Base-by-base conservation (phyloP, 2,329 filamentous ascomycete species). In the Colletotrichum somersetense region DNA sequence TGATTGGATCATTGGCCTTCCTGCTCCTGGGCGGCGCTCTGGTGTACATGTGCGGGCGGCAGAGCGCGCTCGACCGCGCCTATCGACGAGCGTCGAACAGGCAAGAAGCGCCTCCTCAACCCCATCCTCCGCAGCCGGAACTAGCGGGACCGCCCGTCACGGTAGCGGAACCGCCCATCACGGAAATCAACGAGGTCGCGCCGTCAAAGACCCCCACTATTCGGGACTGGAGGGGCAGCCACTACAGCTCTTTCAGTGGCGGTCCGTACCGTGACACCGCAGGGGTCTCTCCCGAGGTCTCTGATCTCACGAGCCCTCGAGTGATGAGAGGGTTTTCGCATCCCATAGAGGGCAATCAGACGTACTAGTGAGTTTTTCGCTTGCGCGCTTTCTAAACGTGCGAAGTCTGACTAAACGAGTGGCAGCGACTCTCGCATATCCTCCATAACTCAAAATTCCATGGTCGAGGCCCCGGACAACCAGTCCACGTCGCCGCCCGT, bases 1-100 rank as follows among this genome's bases (percentile, higher is more conserved):
- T 83, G 0, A 82, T 92, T 46, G 89, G 89, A 33, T 79, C 78
- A 1, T 81, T 85, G 0, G 86, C 84, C 1, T 80, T 86, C 2
- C 64, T 88, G 5, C 72, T 84, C 23, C 74, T 85, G 0, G 85
- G 82, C 12, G 81, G 85, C 11, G 81, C 78, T 0, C 76, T 90
- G 7, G 75, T 89, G 62, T 87, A 86, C 63, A 75, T 87, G 56
- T 87, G 83, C 64, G 85, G 86, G 20, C 80, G 85, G 58, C 79
- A 79, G 11, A 80, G 82, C 33, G 82, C 82, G 3, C 77, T 81
- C 56, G 77, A 82, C 40, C 80, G 79, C 58, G 79, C 80, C 1
- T 83, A 83, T 67, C 77, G 77, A 59, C 77, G 74, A 71, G 78
- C 77, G 68, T 73, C 71, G 40, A 40, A 10, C 1, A 23, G 16